phyloP scores from a whole-genome alignment of 176 grass and related monocot species.

The Carex pumila region DNA sequence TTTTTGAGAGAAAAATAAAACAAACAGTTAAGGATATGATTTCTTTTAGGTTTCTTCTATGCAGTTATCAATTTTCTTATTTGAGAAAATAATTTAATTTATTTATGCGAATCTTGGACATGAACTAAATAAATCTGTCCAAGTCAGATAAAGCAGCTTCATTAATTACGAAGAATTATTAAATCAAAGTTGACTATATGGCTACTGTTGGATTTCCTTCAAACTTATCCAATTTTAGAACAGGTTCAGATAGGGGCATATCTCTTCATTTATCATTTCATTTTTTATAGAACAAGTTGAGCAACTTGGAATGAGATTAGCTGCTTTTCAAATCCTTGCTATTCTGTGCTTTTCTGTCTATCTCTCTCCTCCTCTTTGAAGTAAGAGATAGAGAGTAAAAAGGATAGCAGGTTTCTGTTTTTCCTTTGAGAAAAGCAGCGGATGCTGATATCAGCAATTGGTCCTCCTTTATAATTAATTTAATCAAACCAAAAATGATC shows the following conservation, averaged over 20 bases:
- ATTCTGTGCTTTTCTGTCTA: too few relatives aligned
- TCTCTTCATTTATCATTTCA: background rate
- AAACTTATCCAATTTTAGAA: background rate
- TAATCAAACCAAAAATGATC: background rate
- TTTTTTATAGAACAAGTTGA: background rate
- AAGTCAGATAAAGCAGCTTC: background rate
- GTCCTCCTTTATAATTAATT: background rate
- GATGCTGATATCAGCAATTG: too few relatives aligned
- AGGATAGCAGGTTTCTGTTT: too few relatives aligned
- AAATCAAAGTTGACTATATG: background rate
- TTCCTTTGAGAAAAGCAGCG: too few relatives aligned
- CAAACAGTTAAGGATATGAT: too few relatives aligned
- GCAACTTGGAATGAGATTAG: too few relatives aligned
- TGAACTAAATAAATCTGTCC: background rate
- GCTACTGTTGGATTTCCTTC: background rate
- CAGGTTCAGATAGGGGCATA: background rate
- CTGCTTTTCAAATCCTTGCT: too few relatives aligned
- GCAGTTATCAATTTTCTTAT: too few relatives aligned
- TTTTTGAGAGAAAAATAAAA: too few relatives aligned
- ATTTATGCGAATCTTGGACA: background rate
- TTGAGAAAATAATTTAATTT: background rate
- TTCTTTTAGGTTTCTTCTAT: too few relatives aligned
- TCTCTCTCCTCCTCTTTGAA: too few relatives aligned
- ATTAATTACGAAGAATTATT: background rate
- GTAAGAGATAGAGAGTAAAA: too few relatives aligned